Evolutionary conservation across 2,329 filamentous ascomycete genomes (phyloP).

Genomic region (Metarhizium guizhouense): DNA sequence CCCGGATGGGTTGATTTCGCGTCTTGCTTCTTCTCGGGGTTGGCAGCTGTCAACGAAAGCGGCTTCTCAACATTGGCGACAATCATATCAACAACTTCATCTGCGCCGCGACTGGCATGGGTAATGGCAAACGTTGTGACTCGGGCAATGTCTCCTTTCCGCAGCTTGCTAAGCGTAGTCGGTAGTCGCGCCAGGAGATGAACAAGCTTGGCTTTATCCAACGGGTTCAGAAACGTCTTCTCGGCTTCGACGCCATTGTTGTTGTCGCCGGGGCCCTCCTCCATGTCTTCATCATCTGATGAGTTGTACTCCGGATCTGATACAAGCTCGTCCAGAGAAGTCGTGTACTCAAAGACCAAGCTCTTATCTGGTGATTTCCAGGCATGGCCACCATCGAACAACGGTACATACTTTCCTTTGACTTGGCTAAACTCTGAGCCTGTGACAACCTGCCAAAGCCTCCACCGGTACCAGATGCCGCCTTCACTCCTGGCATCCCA

Average conservation of each 20-base stretch:
- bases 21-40: slow-evolving; percentile 42
- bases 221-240: slow-evolving; percentile 64
- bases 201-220: slow-evolving; percentile 75
- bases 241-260: slow-evolving; percentile 36
- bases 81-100: slow-evolving; percentile 87
- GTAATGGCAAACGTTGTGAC: slow-evolving; percentile 83
- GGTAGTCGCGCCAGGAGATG: slow-evolving; percentile 80
- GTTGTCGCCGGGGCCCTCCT: slow-evolving; percentile 48
- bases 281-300: slow-evolving; percentile 70
- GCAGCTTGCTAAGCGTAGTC: slow-evolving; percentile 60
- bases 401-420: slow-evolving; percentile 46
- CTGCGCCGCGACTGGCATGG: slow-evolving; percentile 74
- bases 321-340: slow-evolving; percentile 67
- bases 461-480: slow-evolving; percentile 88
- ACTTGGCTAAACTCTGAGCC: slow-evolving; percentile 40
- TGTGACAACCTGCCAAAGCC: slow-evolving; percentile 79
- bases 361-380: slow-evolving; percentile 67
- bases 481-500: slow-evolving; percentile 75
- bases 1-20: slow-evolving; percentile 20
- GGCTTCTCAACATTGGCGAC: slow-evolving; percentile 74
- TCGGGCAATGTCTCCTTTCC: slow-evolving; percentile 78
- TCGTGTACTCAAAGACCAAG: slow-evolving; percentile 74
- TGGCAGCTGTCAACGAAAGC: slow-evolving; percentile 63
- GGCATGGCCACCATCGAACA: slow-evolving; percentile 68
- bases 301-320: slow-evolving; percentile 81